Evolutionary conservation across 352 stramenopile species (phyloP).

Genomic region (Globisporangium orthogonon): DNA sequence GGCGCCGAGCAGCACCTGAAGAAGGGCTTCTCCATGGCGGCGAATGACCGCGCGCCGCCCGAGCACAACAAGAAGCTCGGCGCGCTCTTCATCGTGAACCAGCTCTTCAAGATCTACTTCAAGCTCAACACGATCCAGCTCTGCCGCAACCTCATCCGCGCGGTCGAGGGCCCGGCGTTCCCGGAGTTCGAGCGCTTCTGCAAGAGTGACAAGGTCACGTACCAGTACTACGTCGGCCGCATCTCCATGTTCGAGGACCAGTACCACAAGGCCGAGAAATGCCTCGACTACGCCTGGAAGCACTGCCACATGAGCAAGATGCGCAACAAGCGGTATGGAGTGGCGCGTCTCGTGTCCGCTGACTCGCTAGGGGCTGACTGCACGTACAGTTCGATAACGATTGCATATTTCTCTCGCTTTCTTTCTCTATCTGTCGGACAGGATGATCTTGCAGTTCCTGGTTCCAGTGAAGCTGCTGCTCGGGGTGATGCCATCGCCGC

Average conservation of each 20-base stretch:
- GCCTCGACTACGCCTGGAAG: slow-evolving; percentile 91
- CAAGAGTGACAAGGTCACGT: slow-evolving; percentile 91
- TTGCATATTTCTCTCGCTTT: too few relatives aligned
- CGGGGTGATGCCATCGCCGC: slow-evolving; percentile 86
- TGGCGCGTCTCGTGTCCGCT: background rate
- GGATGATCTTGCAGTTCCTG: slow-evolving; percentile 93
- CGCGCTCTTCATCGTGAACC: slow-evolving; percentile 91
- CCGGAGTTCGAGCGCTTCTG: slow-evolving; percentile 73
- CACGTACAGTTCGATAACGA: too few relatives aligned
- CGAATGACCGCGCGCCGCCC: slow-evolving; percentile 68
- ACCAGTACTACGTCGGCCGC: slow-evolving; percentile 93
- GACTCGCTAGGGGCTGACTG: too few relatives aligned
- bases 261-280: slow-evolving; percentile 92
- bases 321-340: slow-evolving; percentile 81
- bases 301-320: slow-evolving; percentile 84
- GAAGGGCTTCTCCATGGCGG: slow-evolving; percentile 80
- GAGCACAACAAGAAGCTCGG: slow-evolving; percentile 85
- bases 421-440: slow-evolving; percentile 3
- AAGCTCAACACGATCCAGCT: slow-evolving; percentile 91
- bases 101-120: slow-evolving; percentile 98
- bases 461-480: slow-evolving; percentile 92
- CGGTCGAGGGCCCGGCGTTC: slow-evolving; percentile 73
- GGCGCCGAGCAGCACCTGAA: slow-evolving; percentile 84
- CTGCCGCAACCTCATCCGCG: slow-evolving; percentile 92
- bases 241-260: slow-evolving; percentile 97